Evolutionary conservation across 257 asterid species (phyloP).

Genomic region (Solanum arcanum): DNA sequence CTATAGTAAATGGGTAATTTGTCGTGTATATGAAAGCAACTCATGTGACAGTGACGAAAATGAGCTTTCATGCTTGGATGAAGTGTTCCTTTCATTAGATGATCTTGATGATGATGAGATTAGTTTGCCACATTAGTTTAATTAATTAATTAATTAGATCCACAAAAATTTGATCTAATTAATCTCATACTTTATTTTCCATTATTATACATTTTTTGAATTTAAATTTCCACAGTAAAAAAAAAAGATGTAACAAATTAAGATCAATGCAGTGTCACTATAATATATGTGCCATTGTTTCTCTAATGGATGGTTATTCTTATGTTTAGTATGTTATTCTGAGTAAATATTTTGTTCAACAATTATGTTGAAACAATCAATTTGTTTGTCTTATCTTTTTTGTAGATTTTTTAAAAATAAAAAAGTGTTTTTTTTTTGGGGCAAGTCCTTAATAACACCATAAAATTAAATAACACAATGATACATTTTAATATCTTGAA

Average conservation of each 20-base stretch:
- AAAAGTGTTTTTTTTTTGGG: neutral
- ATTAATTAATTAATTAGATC: neutral
- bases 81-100: neutral
- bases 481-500: neutral
- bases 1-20: neutral
- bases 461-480: neutral
- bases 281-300: neutral
- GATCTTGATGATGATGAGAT: neutral
- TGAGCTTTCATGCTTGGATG: neutral
- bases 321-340: neutral
- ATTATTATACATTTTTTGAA: too few species aligned
- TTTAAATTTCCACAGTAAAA: neutral
- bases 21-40: neutral
- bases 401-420: too few species aligned
- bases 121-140: neutral
- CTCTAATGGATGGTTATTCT: neutral
- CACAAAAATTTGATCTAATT: neutral
- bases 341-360: neutral
- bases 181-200: neutral
- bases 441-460: neutral
- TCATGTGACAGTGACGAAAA: neutral
- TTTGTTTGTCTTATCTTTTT: too few species aligned
- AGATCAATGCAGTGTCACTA: neutral
- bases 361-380: too few species aligned
- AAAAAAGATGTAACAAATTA: neutral